phyloP scores from a whole-genome alignment of 768 basidiomycete genomes.

The Lentinula sp. region DNA sequence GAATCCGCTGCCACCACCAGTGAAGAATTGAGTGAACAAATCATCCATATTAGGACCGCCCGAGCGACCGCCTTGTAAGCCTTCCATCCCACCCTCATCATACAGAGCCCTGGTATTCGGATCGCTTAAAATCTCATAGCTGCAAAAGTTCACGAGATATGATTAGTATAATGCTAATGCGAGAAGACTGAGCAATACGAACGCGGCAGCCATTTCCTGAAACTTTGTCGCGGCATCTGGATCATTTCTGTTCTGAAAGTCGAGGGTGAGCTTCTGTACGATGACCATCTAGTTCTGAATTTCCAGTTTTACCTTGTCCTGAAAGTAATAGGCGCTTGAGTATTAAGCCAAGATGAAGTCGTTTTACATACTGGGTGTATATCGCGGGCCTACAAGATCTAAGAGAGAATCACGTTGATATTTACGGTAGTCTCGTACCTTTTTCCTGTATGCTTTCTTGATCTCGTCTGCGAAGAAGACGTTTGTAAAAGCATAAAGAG shows the following conservation, averaged over 20 bases:
- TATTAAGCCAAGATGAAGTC: slow-evolving; percentile 5
- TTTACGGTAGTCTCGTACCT: slow-evolving; percentile 40
- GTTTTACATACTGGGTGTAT: slow-evolving; percentile 69
- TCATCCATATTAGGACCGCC: slow-evolving; percentile 49
- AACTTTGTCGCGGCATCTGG: slow-evolving; percentile 79
- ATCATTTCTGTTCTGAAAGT: slow-evolving; percentile 75
- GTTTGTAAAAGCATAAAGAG: not conserved
- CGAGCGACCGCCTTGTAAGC: slow-evolving; percentile 41
- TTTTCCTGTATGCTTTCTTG: slow-evolving; percentile 91
- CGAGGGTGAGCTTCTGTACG: not conserved
- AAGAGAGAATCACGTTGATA: slow-evolving; percentile 3
- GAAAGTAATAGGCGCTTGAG: slow-evolving; percentile 12
- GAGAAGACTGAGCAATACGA: slow-evolving; percentile 22
- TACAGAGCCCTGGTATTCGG: slow-evolving; percentile 63
- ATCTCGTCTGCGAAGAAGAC: slow-evolving; percentile 57
- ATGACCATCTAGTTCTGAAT: not conserved
- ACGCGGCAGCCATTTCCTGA: slow-evolving; percentile 88
- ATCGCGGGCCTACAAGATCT: slow-evolving; percentile 62
- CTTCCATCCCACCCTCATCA: slow-evolving; percentile 69
- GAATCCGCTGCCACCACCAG: slow-evolving; percentile 40
- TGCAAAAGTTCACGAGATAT: slow-evolving; percentile 18
- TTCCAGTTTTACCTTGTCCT: slow-evolving; percentile 62
- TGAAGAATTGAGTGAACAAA: slow-evolving; percentile 73
- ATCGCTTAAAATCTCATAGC: slow-evolving; percentile 81
- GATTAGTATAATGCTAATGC: not conserved